Evolutionary conservation across 331 rosid species (phyloP).

Genomic region (Malus hybrid): DNA sequence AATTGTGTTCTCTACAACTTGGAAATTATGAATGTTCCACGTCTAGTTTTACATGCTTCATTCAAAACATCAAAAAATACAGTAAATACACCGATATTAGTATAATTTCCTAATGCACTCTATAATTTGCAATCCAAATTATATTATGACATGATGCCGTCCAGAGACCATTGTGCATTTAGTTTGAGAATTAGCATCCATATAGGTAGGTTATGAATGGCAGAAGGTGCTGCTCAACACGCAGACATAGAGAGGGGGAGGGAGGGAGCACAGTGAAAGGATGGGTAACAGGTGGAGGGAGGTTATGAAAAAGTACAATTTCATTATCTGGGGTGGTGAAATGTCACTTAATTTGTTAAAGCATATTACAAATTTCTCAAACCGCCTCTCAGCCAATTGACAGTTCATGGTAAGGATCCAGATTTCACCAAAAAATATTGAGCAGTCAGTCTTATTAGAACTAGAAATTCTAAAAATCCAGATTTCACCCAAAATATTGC

Average conservation of each 20-base stretch:
- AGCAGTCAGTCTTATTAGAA: background rate
- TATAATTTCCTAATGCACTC: background rate
- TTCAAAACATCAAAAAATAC: background rate
- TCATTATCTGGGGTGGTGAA: background rate
- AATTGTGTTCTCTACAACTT: background rate
- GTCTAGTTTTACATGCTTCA: too few species aligned
- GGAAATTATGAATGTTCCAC: background rate
- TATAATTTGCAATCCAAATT: background rate
- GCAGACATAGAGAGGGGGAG: background rate
- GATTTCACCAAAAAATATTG: background rate
- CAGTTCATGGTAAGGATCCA: constrained; percentile 2
- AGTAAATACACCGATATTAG: background rate
- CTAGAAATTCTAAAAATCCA: background rate
- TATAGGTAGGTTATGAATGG: background rate
- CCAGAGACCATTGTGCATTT: background rate
- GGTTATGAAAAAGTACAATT: background rate
- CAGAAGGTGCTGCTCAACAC: background rate
- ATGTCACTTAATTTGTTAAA: background rate
- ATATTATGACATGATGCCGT: background rate
- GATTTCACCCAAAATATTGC: background rate
- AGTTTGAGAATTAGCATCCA: background rate
- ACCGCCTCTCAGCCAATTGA: background rate
- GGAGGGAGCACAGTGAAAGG: background rate
- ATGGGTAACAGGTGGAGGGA: background rate
- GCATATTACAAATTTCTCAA: background rate